Evolutionary conservation across 306 rosid genomes (phyloP).

Genomic region (Arachis stenosperma): DNA sequence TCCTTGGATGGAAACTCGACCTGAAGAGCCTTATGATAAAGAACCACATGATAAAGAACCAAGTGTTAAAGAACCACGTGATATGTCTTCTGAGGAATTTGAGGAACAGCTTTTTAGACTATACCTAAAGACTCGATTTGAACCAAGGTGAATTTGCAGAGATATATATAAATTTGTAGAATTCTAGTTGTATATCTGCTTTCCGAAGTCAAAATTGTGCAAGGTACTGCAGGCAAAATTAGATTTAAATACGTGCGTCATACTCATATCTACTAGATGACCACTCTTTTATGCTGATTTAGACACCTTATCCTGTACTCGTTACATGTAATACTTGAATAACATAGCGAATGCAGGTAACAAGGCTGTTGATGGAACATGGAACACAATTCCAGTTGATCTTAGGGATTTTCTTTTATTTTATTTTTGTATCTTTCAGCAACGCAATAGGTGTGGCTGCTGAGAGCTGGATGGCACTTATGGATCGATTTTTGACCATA

Average conservation of each 20-base stretch:
- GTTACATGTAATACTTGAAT: background rate
- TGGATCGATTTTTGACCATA: constrained; percentile 62
- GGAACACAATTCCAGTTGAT: background rate
- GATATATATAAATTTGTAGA: constrained; percentile 4
- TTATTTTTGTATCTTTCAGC: constrained; percentile 46
- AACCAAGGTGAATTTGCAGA: constrained; percentile 61
- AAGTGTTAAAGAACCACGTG: background rate
- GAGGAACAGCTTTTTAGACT: constrained; percentile 63
- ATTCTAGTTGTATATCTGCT: background rate
- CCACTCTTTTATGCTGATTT: background rate
- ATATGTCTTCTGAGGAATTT: constrained; percentile 42
- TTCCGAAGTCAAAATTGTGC: background rate
- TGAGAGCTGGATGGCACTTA: constrained; percentile 67
- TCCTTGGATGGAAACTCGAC: constrained; percentile 62
- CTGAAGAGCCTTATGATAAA: constrained; percentile 23
- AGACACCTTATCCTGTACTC: too few species aligned
- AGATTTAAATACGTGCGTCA: background rate
- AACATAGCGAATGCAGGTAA: background rate
- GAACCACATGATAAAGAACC: constrained; percentile 40
- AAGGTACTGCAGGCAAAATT: background rate
- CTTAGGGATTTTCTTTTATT: background rate
- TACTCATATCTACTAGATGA: background rate
- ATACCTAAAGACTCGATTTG: constrained; percentile 61
- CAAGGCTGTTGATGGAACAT: background rate
- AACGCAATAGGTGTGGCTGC: constrained; percentile 55